Conservation (phyloP, 2,329 filamentous ascomycete species). For the Beauveria scarabaeidicola region DNA sequence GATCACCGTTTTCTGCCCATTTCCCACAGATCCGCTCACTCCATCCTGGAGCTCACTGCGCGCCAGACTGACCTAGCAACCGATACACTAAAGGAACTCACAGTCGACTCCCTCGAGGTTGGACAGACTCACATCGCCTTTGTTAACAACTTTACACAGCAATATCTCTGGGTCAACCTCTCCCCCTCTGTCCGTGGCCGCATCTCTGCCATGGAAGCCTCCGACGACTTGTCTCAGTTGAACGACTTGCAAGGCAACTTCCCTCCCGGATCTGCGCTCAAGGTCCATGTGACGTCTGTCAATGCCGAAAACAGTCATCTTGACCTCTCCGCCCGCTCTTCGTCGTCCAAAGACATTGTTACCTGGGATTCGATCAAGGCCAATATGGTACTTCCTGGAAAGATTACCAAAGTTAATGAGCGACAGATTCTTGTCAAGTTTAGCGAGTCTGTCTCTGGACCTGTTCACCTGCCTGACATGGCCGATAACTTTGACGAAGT, state of each 20-base stretch:
- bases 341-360: slow-evolving; percentile 38
- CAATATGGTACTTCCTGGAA: slow-evolving; percentile 74
- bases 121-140: slow-evolving; percentile 72
- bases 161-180: slow-evolving; percentile 83
- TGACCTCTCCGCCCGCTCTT: slow-evolving; percentile 72
- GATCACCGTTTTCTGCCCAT: slow-evolving; percentile 90
- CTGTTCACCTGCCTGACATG: slow-evolving; percentile 74
- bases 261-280: slow-evolving; percentile 81
- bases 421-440: slow-evolving; percentile 79
- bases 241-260: slow-evolving; percentile 71
- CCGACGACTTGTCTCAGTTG: slow-evolving; percentile 74
- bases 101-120: slow-evolving; percentile 62
- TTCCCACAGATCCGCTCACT: slow-evolving; percentile 72
- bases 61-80: slow-evolving; percentile 59
- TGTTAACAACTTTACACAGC: slow-evolving; percentile 78
- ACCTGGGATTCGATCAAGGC: slow-evolving; percentile 64
- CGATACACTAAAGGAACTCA: slow-evolving; percentile 42
- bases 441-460: slow-evolving; percentile 69
- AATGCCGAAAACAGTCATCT: slow-evolving; percentile 66
- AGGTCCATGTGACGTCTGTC: slow-evolving; percentile 67
- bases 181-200: slow-evolving; percentile 82
- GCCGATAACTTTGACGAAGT: slow-evolving; percentile 78
- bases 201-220: slow-evolving; percentile 73
- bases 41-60: slow-evolving; percentile 78
- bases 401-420: slow-evolving; percentile 79